A percentile compares a stretch with the other conserved stretches of the same genome.
Conservation (phyloP, 176 grass and related monocot species). For the Alloteropsis semialata region DNA sequence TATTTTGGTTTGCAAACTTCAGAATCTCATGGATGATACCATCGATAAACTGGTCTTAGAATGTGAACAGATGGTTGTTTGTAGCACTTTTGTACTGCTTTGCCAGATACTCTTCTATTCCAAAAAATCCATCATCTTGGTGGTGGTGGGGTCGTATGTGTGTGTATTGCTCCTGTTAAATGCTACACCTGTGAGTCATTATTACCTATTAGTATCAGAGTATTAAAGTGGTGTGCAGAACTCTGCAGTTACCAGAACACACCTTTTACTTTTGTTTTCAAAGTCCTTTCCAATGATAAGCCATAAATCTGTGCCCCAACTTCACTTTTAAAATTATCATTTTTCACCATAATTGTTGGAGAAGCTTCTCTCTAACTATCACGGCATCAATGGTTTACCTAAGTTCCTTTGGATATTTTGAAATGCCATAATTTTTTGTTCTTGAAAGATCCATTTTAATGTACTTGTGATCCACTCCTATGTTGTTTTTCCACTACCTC, state of each 20-base stretch:
- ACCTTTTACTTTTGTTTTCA: not conserved
- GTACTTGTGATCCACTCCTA: not conserved
- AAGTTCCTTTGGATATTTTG: not conserved
- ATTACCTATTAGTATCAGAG: slow-evolving; percentile 8
- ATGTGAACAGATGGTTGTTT: not conserved
- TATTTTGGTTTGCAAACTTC: not conserved
- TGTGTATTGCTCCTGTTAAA: not conserved
- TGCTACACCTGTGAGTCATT: not conserved
- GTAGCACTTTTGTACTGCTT: not conserved
- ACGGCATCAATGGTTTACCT: not conserved
- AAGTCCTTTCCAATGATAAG: not conserved
- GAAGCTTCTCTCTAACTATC: not conserved
- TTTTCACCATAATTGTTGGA: not conserved
- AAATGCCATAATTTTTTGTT: not conserved
- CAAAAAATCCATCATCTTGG: not conserved
- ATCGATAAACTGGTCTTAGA: not conserved
- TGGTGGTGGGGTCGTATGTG: not conserved
- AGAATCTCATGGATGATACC: not conserved
- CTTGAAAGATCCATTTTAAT: slow-evolving; percentile 6
- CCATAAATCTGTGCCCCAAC: not conserved
- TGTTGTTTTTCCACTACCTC: not conserved
- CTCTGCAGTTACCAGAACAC: not conserved
- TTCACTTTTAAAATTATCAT: not conserved
- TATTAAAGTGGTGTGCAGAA: slow-evolving; percentile 9
- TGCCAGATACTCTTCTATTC: not conserved